Base-by-base conservation (phyloP, 305 asterid genomes). In the Fraxinus greggii region DNA sequence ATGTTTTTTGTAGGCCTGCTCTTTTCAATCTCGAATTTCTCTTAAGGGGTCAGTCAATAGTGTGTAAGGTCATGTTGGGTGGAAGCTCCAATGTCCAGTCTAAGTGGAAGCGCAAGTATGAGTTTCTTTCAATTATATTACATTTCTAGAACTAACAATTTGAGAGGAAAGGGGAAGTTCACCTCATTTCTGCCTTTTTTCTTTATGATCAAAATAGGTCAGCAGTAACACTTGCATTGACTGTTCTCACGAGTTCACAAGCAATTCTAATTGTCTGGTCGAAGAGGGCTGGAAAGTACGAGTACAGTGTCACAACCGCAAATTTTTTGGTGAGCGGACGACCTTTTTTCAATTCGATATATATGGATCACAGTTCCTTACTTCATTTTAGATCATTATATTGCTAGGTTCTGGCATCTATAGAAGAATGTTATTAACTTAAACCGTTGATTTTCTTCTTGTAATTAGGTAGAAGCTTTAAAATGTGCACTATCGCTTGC, bases 261-360 rank as follows among this genome's bases (percentile, higher is more conserved):
- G 93, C 98, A 76, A 96, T 96, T 89, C 97, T 96, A 77, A 96
- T 96, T 89, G 98, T 93, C 81, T 94, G 99, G 99, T 96, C 99
- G 61, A 96, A 96, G 92, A 90, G 99, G 85, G 98, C 98, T 76
- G 99, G 99, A 69, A 92, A 92, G 90, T 96, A 96, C 38, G 98
- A 96, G 89, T 96, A 96, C 87, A 96, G 99, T 74, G 98, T 96
- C 77, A 96, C 98, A 29, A 96, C 99, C 78, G 99, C 98, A 65
- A 96, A 96, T 85, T 96, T 96, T 90, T 75, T 96, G 98, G 99
- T 94, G 89, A 91, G 95, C 84, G 29, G 31, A 78, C 80, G 84
- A 80, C 73, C 29, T 84, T 76, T 76, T 32, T 32, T 61, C 76
- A 45, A 31, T 69, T 69, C 0, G 23, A 32, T 8, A 29, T 75